Evolutionary conservation across 164 flowering plant genomes (phyloP).

Genomic region (Chimonanthus salicifolius): DNA sequence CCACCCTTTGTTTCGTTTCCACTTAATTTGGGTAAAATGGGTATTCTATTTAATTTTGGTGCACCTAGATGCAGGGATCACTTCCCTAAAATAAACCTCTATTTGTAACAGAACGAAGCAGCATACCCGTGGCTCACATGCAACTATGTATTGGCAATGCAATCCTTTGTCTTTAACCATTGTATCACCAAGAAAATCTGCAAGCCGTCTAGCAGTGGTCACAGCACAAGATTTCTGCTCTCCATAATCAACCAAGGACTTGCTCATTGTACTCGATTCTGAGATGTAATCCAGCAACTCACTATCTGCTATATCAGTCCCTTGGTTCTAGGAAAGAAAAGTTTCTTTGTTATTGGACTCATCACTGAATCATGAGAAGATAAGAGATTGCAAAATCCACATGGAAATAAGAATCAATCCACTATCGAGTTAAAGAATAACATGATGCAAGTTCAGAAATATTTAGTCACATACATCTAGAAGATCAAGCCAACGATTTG

Average conservation of each 20-base stretch:
- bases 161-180: constrained; percentile 99
- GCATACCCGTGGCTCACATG: constrained; percentile 89
- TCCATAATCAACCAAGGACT: constrained; percentile 96
- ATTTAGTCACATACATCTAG: constrained; percentile 68
- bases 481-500: constrained; percentile 98
- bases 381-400: neutral
- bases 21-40: too few species aligned
- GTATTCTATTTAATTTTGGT: too few species aligned
- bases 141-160: constrained; percentile 90
- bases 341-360: neutral
- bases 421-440: neutral
- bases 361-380: neutral
- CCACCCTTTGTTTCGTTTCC: too few species aligned
- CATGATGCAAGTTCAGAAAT: constrained; percentile 1
- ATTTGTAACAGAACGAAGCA: constrained; percentile 3
- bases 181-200: constrained; percentile 93
- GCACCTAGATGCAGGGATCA: too few species aligned
- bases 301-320: constrained; percentile 86
- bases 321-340: constrained; percentile 67
- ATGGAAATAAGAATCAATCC: neutral
- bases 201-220: constrained; percentile 94
- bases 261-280: constrained; percentile 99
- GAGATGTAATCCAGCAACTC: constrained; percentile 96
- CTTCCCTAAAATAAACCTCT: too few species aligned
- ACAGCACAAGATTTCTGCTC: constrained; percentile 98